These are phyloP conservation scores for Neonectria punicea DNA, from an alignment of 2,329 filamentous ascomycete species.

Conservation along the genomic window DNA sequence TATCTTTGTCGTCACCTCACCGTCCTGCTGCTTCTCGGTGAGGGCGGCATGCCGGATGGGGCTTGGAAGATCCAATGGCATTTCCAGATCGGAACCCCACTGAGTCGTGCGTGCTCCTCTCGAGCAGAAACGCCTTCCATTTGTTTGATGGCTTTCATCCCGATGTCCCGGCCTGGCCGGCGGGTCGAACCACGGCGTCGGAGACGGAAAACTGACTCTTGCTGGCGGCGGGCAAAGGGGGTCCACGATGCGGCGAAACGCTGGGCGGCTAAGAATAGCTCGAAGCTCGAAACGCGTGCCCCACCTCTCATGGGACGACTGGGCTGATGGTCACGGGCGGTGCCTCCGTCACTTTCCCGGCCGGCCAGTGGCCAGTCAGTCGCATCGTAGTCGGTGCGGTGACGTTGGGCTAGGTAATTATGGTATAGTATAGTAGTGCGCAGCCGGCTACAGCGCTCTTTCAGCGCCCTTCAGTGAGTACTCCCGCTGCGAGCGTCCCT, in stretches of 20 bases:
- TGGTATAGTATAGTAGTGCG: not conserved
- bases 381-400: constrained; percentile 20
- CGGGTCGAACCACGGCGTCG: constrained; percentile 6
- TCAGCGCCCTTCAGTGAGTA: not conserved
- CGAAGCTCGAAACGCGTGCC: not conserved
- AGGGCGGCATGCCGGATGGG: not conserved
- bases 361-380: not conserved
- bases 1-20: constrained; percentile 1
- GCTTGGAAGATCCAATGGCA: constrained; percentile 8
- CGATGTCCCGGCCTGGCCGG: constrained; percentile 1
- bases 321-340: constrained; percentile 1
- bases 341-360: not conserved
- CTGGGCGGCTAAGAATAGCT: not conserved
- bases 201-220: not conserved
- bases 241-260: not conserved
- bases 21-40: constrained; percentile 1
- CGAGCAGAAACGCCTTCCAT: constrained; percentile 3
- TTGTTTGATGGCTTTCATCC: constrained; percentile 13
- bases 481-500: constrained; percentile 14
- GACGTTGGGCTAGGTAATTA: constrained; percentile 24
- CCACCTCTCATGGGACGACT: constrained; percentile 1
- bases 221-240: not conserved
- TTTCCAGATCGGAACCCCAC: constrained; percentile 8
- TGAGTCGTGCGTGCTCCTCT: constrained; percentile 1
- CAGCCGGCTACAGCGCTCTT: not conserved